phyloP scores from a whole-genome alignment of 306 rosid genomes.

The Glycine latifolia region DNA sequence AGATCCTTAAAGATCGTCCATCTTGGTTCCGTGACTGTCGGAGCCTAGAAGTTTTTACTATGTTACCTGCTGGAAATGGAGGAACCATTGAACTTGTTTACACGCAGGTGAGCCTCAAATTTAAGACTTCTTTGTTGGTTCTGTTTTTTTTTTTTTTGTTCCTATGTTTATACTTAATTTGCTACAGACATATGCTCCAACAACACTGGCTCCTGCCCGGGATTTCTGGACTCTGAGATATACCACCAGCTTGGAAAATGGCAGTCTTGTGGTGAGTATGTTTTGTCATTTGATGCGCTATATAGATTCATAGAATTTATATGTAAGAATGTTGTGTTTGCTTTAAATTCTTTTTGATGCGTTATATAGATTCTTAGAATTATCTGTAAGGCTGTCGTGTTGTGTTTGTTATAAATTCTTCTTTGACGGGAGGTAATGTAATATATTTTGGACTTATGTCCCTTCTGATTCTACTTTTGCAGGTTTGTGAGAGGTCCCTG shows the following conservation, averaged over 20 bases:
- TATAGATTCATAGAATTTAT: background rate
- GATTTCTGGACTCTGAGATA: conserved; percentile 99
- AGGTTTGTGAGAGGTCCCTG: conserved; percentile 98
- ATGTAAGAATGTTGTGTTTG: background rate
- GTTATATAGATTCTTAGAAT: background rate
- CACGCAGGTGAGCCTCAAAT: conserved; percentile 71
- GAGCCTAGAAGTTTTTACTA: conserved; percentile 92
- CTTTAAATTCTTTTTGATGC: background rate
- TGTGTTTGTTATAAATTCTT: background rate
- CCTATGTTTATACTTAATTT: conserved; percentile 23
- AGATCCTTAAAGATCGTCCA: conserved; percentile 98
- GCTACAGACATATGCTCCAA: conserved; percentile 88
- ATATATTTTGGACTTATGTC: background rate
- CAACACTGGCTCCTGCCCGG: conserved; percentile 95
- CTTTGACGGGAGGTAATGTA: background rate
- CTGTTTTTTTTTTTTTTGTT: background rate
- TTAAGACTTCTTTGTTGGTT: background rate
- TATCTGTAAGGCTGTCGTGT: background rate
- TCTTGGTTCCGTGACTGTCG: conserved; percentile 99
- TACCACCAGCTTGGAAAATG: conserved; percentile 83
- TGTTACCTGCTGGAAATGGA: conserved; percentile 94
- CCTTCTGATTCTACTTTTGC: conserved; percentile 37
- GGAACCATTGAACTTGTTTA: conserved; percentile 93
- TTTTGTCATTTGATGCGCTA: background rate
- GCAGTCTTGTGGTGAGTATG: conserved; percentile 87